Evolutionary conservation across 495 filamentous ascomycete species (phyloP).

Genomic region (Xylaria flabelliformis): DNA sequence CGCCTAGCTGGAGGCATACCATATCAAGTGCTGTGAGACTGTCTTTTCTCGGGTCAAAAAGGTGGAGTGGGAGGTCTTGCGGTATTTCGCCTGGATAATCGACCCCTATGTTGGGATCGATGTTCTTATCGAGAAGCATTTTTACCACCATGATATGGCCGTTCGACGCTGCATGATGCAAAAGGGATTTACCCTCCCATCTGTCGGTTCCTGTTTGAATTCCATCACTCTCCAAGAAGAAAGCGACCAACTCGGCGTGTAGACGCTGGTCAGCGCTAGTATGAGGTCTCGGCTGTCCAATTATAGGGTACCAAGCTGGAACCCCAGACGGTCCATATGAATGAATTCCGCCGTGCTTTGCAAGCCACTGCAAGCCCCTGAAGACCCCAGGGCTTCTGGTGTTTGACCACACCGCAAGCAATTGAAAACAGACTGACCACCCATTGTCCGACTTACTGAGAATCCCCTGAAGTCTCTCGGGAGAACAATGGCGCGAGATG

Average conservation of each 20-base stretch:
- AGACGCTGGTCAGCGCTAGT: not conserved
- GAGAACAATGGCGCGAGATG: not conserved
- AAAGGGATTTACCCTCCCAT: not conserved
- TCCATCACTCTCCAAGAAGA: not conserved
- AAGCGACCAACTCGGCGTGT: not conserved
- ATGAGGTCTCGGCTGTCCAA: not conserved
- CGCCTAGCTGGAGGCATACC: not conserved
- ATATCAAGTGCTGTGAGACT: not conserved
- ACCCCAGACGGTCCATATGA: not conserved
- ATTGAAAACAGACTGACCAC: slow-evolving; percentile 7
- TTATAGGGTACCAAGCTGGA: not conserved
- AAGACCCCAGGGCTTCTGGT: not conserved
- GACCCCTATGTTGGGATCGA: not conserved
- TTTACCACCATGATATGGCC: not conserved
- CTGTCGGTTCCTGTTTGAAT: not conserved
- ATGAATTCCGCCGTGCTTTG: not conserved
- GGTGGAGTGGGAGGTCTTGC: not conserved
- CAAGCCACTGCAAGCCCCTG: not conserved
- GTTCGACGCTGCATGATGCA: not conserved
- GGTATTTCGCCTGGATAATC: not conserved
- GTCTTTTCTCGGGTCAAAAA: not conserved
- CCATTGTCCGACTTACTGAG: not conserved
- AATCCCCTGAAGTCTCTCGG: not conserved
- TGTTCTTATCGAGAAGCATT: not conserved
- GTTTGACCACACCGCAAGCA: not conserved